Evolutionary conservation across 1,139 yeast genomes (phyloP).

Genomic region (Trichomonascaceae sp.): DNA sequence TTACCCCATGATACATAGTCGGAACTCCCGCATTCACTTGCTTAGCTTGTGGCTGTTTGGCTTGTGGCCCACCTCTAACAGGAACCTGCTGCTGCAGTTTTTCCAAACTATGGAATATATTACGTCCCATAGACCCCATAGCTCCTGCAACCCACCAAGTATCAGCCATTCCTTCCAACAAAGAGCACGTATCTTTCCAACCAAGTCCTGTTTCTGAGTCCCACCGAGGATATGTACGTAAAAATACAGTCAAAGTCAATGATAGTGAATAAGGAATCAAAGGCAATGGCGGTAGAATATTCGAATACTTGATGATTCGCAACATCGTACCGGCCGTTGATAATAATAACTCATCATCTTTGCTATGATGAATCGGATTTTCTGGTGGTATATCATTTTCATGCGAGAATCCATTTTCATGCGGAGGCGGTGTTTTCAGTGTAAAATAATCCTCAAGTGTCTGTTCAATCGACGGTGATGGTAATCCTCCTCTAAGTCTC

Average conservation of each 20-base stretch:
- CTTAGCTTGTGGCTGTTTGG: constrained; percentile 3
- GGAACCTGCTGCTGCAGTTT: constrained; percentile 15
- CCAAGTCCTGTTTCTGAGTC: constrained; percentile 26
- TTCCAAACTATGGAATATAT: constrained; percentile 27
- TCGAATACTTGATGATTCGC: constrained; percentile 23
- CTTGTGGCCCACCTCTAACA: constrained; percentile 1
- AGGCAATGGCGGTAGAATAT: constrained; percentile 30
- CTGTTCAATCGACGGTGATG: constrained; percentile 8
- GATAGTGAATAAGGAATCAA: constrained; percentile 32
- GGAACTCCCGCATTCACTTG: constrained; percentile 4
- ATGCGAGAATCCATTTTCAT: constrained; percentile 2
- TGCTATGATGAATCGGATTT: constrained; percentile 1
- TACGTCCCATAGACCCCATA: constrained; percentile 34
- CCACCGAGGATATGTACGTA: constrained; percentile 29
- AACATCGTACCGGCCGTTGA: constrained; percentile 30
- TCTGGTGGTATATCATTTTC: constrained; percentile 3
- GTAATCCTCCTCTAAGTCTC: neutral
- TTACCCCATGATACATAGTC: neutral
- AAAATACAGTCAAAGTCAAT: constrained; percentile 31
- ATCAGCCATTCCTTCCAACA: constrained; percentile 28
- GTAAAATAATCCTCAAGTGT: constrained; percentile 6
- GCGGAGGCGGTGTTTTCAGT: neutral
- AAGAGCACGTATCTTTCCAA: constrained; percentile 28
- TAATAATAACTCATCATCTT: constrained; percentile 18
- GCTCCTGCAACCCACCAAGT: constrained; percentile 37